Evolutionary conservation across 2,329 filamentous ascomycete genomes (phyloP).

Genomic region (Trichophyton equinum): DNA sequence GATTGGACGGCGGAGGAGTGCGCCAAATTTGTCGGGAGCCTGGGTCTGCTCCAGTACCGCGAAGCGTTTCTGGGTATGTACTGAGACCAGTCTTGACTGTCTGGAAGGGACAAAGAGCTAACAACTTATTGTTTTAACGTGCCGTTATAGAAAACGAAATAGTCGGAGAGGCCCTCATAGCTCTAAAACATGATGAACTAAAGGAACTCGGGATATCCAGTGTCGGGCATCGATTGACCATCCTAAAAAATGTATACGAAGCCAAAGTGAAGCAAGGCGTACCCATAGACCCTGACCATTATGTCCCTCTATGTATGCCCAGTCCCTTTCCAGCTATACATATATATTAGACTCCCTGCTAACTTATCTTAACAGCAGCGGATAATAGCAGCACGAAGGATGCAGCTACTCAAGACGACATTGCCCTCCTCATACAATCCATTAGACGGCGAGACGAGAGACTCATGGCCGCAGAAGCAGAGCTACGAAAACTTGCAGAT

Average conservation of each 20-base stretch:
- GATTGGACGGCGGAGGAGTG: constrained; percentile 69
- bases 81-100: not conserved
- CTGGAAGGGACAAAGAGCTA: not conserved
- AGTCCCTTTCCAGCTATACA: constrained; percentile 7
- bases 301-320: constrained; percentile 73
- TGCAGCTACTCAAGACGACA: constrained; percentile 82
- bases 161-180: constrained; percentile 78
- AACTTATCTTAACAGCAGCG: constrained; percentile 49
- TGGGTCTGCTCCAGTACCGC: constrained; percentile 72
- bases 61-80: constrained; percentile 68
- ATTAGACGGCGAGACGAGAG: constrained; percentile 82
- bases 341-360: not conserved
- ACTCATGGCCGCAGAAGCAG: constrained; percentile 69
- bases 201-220: constrained; percentile 90
- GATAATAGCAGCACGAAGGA: constrained; percentile 78
- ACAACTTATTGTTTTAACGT: not conserved
- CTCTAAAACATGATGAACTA: constrained; percentile 79
- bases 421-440: constrained; percentile 79
- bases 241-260: constrained; percentile 92
- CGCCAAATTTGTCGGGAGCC: constrained; percentile 70
- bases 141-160: constrained; percentile 71
- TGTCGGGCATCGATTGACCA: constrained; percentile 86
- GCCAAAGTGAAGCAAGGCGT: constrained; percentile 90
- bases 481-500: constrained; percentile 70
- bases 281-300: constrained; percentile 82